Evolutionary conservation across 345 rosid genomes (phyloP), one percentile per base, ranked within the genome.

Genomic region (Noccaea caerulescens): DNA sequence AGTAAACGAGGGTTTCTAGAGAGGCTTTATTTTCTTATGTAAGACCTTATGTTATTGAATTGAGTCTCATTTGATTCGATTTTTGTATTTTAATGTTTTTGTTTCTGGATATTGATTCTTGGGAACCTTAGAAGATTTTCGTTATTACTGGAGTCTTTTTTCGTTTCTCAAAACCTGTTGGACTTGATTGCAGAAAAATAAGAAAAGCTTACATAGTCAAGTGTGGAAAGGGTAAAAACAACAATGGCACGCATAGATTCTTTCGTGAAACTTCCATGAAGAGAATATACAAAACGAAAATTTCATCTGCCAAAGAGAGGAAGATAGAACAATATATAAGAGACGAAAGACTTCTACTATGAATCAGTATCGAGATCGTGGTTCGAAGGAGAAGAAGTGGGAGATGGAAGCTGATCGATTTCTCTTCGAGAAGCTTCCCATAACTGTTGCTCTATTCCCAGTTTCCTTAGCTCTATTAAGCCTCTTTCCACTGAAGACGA

Each of bases 341-440:
- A 41, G 32, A 23, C 53, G 46, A 27, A 3, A 62, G 30, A 14
- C 44, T 45, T 60, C 20, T 9, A 69, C 79, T 76, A 70, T 12
- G 79, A 71, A 49, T 76, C 76, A n/a, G 62, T 66, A 49, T 76
- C 71, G 12, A 63, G 75, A 39, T 64, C 67, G 55, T 63, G 76
- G 55, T 70, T 69, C 32, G 79, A 69, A 64, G 69, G 45, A 36
- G 69, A 33, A 36, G 77, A 73, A 36, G 64, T 27, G 7, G 75
- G 75, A n/a, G 79, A 69, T 0, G 66, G 62, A 58, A 60, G 77
- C 54, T 75, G 85, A 61, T 85, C 94, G 13, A 76, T 86, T 73
- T 85, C 94, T 78, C 55, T 83, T 55, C 98, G 75, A 72, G 97
- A 92, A 36, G 96, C 95, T 87, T 88, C 97, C 97, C 98, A 92